These are phyloP conservation scores for Bryopsis sp. DNA, from an alignment of 139 green algal genomes.

Conservation along the genomic window DNA sequence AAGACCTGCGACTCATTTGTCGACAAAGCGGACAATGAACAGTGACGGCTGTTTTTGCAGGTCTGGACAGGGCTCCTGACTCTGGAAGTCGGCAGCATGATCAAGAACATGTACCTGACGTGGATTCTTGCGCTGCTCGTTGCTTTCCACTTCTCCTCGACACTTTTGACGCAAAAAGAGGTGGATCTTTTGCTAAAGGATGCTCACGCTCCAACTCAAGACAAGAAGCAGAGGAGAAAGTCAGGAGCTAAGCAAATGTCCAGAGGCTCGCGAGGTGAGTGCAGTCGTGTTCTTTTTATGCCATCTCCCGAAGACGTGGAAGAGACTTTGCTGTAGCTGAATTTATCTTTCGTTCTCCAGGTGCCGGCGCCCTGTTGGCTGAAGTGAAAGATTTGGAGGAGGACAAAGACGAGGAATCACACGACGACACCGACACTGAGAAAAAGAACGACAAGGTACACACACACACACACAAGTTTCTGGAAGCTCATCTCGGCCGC, in stretches of 20 bases:
- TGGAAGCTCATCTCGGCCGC: too few species aligned
- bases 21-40: not conserved
- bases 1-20: not conserved
- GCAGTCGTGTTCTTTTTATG: too few species aligned
- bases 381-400: slow-evolving; percentile 1
- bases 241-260: too few species aligned
- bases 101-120: not conserved
- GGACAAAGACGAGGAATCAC: too few species aligned
- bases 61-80: slow-evolving; percentile 15
- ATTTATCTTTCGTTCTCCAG: not conserved
- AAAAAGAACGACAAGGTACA: too few species aligned
- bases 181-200: slow-evolving; percentile 2
- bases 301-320: too few species aligned
- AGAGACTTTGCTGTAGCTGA: not conserved
- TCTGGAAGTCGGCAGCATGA: not conserved
- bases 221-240: too few species aligned
- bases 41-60: not conserved
- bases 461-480: too few species aligned
- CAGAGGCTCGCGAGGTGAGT: too few species aligned
- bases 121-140: slow-evolving; percentile 7
- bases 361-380: not conserved
- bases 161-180: not conserved
- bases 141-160: slow-evolving; percentile 8
- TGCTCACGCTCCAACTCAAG: too few species aligned
- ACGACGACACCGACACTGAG: too few species aligned